These are phyloP conservation scores for Adansonia grandidieri DNA, from an alignment of 441 rosid species.

Conservation along the genomic window DNA sequence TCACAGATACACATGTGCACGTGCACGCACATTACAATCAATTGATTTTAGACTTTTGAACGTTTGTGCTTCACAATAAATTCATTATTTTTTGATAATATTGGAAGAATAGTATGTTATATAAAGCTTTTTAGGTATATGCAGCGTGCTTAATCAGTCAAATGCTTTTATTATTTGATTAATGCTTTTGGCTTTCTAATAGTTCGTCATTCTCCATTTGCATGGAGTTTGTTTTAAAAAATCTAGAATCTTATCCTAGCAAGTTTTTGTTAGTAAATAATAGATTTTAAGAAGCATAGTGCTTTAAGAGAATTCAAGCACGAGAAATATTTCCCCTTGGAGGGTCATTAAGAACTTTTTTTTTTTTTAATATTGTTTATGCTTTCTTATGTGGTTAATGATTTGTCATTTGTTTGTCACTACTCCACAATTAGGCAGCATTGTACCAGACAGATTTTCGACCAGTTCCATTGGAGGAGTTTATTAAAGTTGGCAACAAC, in stretches of 20 bases:
- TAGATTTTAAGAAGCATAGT: constrained; percentile 13
- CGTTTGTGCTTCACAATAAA: constrained; percentile 2
- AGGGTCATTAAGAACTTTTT: not conserved
- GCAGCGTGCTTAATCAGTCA: constrained; percentile 7
- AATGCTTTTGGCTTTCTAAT: not conserved
- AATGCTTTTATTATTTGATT: constrained; percentile 12
- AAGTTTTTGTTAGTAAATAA: constrained; percentile 20
- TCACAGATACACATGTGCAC: too few relatives aligned
- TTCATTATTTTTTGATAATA: not conserved
- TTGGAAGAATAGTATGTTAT: not conserved
- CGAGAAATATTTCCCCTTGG: constrained; percentile 15
- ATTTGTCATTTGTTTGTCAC: constrained; percentile 16
- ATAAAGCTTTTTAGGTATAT: not conserved
- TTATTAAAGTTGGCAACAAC: constrained; percentile 85
- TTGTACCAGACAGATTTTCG: constrained; percentile 92
- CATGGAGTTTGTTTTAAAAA: not conserved
- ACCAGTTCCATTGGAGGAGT: constrained; percentile 95
- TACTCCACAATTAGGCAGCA: constrained; percentile 72
- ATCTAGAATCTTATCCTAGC: not conserved
- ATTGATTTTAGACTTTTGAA: constrained; percentile 13
- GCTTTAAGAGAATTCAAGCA: constrained; percentile 19
- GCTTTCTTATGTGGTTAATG: constrained; percentile 17
- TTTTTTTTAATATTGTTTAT: constrained; percentile 6
- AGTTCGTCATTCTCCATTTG: not conserved
- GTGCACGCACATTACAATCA: not conserved